phyloP scores from a whole-genome alignment of 768 basidiomycete species.

The Lactifluus volemus region DNA sequence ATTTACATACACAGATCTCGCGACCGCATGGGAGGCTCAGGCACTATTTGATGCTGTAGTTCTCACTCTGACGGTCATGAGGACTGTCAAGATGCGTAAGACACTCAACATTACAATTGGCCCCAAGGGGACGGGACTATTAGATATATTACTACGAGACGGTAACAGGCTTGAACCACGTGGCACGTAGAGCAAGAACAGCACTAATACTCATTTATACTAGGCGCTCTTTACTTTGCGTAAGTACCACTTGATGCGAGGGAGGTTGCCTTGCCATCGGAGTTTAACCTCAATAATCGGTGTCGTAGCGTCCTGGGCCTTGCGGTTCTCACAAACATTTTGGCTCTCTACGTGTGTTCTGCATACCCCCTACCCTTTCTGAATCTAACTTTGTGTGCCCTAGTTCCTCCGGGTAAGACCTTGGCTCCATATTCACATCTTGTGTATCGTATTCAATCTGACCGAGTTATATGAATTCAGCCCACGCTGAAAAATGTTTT shows the following conservation, averaged over 20 bases:
- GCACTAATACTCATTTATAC: neutral
- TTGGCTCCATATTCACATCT: neutral
- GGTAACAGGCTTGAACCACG: constrained; percentile 30
- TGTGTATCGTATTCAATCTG: constrained; percentile 20
- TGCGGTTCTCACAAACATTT: constrained; percentile 41
- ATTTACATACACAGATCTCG: constrained; percentile 20
- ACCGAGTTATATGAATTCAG: constrained; percentile 26
- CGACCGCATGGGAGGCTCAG: constrained; percentile 41
- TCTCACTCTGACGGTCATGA: constrained; percentile 38
- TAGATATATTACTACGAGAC: constrained; percentile 39
- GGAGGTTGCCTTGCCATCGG: neutral
- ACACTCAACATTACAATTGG: constrained; percentile 20
- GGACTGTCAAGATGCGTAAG: constrained; percentile 31
- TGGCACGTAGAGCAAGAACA: neutral
- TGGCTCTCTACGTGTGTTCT: constrained; percentile 31
- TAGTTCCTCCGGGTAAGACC: constrained; percentile 22
- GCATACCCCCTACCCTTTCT: neutral
- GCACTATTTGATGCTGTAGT: constrained; percentile 41
- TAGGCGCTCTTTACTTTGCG: constrained; percentile 51
- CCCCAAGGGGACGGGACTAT: constrained; percentile 28
- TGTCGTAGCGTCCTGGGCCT: constrained; percentile 40
- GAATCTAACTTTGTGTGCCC: neutral
- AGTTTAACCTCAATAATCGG: neutral
- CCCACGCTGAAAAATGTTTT: constrained; percentile 37
- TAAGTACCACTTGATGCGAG: constrained; percentile 25